Percentiles rank a stretch among this genome's conserved stretches.
Evolutionary conservation across 768 basidiomycete genomes (phyloP).

Genomic region (Auriscalpium microsporum): DNA sequence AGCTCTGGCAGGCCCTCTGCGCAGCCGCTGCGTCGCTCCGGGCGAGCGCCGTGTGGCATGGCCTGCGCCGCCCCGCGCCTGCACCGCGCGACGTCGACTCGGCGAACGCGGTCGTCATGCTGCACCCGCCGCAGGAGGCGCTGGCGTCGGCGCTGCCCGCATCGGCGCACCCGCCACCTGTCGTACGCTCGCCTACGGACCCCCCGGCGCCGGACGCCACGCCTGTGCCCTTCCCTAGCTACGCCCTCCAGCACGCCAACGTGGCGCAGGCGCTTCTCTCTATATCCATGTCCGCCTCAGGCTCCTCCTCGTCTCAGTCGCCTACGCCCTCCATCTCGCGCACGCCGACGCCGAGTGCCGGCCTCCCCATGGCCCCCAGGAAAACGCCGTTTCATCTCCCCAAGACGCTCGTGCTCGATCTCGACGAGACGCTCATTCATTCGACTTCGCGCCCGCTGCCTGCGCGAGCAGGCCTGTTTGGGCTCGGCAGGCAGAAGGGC

Average conservation of each 20-base stretch:
- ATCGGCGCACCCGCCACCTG: neutral
- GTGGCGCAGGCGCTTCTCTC: neutral
- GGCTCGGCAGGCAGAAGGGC: slow-evolving; percentile 52
- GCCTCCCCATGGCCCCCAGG: slow-evolving; percentile 42
- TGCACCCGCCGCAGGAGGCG: neutral
- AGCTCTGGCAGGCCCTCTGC: slow-evolving; percentile 63
- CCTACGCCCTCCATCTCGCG: slow-evolving; percentile 7
- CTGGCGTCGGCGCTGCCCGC: neutral
- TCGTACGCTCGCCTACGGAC: slow-evolving; percentile 1
- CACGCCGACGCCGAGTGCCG: slow-evolving; percentile 23
- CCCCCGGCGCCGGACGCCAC: neutral
- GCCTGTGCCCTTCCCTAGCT: neutral
- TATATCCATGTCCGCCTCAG: neutral
- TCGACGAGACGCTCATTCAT: slow-evolving; percentile 98
- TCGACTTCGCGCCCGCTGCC: slow-evolving; percentile 80
- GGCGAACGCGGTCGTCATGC: neutral
- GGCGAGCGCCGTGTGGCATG: slow-evolving; percentile 14
- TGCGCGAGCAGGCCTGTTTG: slow-evolving; percentile 39
- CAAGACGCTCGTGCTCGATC: slow-evolving; percentile 93
- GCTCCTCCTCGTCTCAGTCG: neutral
- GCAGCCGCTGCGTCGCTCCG: slow-evolving; percentile 47
- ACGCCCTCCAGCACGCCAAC: neutral
- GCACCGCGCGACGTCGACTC: neutral
- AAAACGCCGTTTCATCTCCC: slow-evolving; percentile 71
- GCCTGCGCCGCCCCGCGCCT: slow-evolving; percentile 1